Conservation (phyloP, 108 stramenopile genomes). For the Cylindrotheca fusiformis region DNA sequence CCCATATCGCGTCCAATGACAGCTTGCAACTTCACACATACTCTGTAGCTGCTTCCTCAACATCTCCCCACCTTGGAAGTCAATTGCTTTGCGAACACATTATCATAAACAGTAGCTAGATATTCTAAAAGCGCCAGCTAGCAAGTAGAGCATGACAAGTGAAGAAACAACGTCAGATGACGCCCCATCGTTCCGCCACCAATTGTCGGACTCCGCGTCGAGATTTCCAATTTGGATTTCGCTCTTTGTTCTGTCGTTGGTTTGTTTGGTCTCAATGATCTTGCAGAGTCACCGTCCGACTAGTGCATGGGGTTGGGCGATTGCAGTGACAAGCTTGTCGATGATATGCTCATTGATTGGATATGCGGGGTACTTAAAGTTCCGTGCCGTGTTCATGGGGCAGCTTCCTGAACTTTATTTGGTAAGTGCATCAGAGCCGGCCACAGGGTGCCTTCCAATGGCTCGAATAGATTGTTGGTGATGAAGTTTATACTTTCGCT, state of each 20-base stretch:
- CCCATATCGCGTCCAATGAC: too few species aligned
- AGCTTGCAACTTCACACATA: too few species aligned
- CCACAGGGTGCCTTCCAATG: neutral
- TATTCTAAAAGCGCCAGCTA: too few species aligned
- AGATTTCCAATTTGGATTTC: neutral
- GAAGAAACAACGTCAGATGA: neutral
- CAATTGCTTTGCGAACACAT: too few species aligned
- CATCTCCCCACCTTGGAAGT: too few species aligned
- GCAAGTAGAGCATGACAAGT: neutral
- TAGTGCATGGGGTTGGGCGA: neutral
- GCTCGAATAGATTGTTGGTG: too few species aligned
- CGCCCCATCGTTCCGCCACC: neutral
- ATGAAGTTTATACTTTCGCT: too few species aligned
- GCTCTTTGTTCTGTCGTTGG: neutral
- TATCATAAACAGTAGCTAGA: too few species aligned
- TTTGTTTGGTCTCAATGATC: neutral
- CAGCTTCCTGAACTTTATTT: slow-evolving; percentile 16
- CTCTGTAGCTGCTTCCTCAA: too few species aligned
- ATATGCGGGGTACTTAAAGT: neutral
- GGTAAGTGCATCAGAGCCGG: neutral
- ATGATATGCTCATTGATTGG: neutral
- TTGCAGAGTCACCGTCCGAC: neutral
- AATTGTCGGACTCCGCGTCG: neutral
- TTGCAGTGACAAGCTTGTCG: neutral
- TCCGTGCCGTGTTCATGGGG: slow-evolving; percentile 17